Evolutionary conservation across 129 eudicot species (phyloP).

Genomic region (Sambucus nigra): DNA sequence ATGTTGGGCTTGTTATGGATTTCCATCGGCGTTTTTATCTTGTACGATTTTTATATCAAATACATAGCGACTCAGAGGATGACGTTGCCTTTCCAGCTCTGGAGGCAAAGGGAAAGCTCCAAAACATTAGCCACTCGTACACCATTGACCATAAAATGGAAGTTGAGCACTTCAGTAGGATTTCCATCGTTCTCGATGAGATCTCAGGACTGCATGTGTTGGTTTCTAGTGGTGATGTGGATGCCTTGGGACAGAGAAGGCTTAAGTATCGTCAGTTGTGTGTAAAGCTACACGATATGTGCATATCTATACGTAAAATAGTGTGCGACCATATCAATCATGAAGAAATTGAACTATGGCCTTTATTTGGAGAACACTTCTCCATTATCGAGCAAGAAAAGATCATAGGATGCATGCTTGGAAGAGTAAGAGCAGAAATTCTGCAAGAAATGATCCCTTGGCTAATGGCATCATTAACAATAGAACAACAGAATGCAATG

Average conservation of each 20-base stretch:
- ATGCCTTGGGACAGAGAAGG: slow-evolving; percentile 16
- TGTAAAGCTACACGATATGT: slow-evolving; percentile 57
- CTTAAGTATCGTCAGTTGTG: slow-evolving; percentile 47
- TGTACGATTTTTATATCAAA: slow-evolving; percentile 40
- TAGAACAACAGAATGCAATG: slow-evolving; percentile 55
- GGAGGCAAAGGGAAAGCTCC: slow-evolving; percentile 58
- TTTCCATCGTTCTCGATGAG: slow-evolving; percentile 47
- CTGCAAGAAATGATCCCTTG: slow-evolving; percentile 82
- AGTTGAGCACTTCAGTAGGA: slow-evolving; percentile 44
- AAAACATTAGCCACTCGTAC: slow-evolving; percentile 58
- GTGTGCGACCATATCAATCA: slow-evolving; percentile 64
- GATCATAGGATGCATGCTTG: slow-evolving; percentile 80
- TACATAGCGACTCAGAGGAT: slow-evolving; percentile 74
- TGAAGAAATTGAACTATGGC: slow-evolving; percentile 74
- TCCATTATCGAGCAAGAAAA: slow-evolving; percentile 78
- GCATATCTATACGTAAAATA: slow-evolving; percentile 58
- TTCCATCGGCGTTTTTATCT: slow-evolving; percentile 50
- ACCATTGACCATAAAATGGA: slow-evolving; percentile 84
- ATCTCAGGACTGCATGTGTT: slow-evolving; percentile 34
- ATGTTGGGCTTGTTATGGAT: slow-evolving; percentile 33
- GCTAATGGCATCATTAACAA: slow-evolving; percentile 55
- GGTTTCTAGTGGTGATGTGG: slow-evolving; percentile 13
- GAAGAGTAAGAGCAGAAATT: slow-evolving; percentile 68
- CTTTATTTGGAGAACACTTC: slow-evolving; percentile 55
- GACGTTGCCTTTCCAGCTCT: slow-evolving; percentile 82